Evolutionary conservation across 139 green algal species (phyloP).

Genomic region (Chlorella sp.): DNA sequence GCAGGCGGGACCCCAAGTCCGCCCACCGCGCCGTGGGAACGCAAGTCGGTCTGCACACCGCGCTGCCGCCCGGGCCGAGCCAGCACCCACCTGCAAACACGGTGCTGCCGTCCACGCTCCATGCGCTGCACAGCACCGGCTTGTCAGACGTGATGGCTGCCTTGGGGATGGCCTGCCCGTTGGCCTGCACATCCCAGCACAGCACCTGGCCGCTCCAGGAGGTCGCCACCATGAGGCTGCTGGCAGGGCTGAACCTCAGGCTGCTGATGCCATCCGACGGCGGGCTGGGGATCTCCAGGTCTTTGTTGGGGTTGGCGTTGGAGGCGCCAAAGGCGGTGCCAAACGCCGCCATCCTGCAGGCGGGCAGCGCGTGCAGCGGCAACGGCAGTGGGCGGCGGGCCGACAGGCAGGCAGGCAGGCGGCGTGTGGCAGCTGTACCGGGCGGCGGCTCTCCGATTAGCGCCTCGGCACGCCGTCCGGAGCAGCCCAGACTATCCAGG

Average conservation of each 20-base stretch:
- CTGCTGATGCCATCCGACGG: conserved; percentile 82
- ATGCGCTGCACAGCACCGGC: conserved; percentile 89
- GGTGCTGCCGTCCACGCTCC: conserved; percentile 83
- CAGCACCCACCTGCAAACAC: conserved; percentile 68
- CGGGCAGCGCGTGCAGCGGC: too few species aligned
- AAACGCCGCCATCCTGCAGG: conserved; percentile 27
- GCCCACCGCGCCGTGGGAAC: too few species aligned
- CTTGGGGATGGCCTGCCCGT: conserved; percentile 83
- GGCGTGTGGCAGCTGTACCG: too few species aligned
- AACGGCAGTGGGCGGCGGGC: neutral
- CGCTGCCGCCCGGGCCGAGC: too few species aligned
- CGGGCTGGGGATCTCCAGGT: conserved; percentile 7
- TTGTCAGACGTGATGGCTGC: conserved; percentile 77
- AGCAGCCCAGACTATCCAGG: too few species aligned
- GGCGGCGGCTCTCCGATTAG: too few species aligned
- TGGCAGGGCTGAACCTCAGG: conserved; percentile 83
- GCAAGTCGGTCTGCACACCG: too few species aligned
- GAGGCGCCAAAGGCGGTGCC: conserved; percentile 19
- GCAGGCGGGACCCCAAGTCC: too few species aligned
- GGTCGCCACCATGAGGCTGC: conserved; percentile 90
- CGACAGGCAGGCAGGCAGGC: neutral
- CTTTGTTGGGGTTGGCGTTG: conserved; percentile 20
- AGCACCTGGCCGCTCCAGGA: conserved; percentile 72
- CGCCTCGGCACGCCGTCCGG: too few species aligned
- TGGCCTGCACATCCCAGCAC: conserved; percentile 78